Conservation (phyloP, 768 basidiomycete species). For the Agrocybe chaxingu region DNA sequence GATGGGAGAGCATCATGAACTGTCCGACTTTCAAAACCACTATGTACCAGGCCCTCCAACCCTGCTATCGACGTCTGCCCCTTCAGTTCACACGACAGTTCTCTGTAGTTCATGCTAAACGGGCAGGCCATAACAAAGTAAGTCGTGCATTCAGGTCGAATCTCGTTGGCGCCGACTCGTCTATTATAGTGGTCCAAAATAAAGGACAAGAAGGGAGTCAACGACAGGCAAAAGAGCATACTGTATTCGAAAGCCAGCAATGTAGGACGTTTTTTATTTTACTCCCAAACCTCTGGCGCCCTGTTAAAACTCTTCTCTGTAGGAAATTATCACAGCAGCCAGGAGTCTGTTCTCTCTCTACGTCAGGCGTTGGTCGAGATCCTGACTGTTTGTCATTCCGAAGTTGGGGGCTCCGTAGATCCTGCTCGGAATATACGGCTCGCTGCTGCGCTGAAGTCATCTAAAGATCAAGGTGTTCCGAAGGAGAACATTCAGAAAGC, state of each 20-base stretch:
- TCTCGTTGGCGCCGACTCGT: not conserved
- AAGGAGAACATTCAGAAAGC: constrained; percentile 69
- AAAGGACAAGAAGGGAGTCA: constrained; percentile 65
- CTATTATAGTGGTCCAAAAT: constrained; percentile 69
- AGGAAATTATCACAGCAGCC: constrained; percentile 65
- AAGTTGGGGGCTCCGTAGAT: constrained; percentile 56
- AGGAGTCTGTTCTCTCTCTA: constrained; percentile 39
- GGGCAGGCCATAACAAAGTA: constrained; percentile 44
- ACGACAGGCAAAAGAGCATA: constrained; percentile 56
- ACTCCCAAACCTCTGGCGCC: not conserved
- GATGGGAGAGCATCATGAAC: no score
- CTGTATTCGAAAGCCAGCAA: constrained; percentile 53
- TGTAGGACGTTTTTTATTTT: constrained; percentile 33
- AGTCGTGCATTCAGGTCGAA: not conserved
- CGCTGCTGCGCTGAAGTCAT: constrained; percentile 51
- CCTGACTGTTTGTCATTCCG: constrained; percentile 2
- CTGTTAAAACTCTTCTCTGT: not conserved
- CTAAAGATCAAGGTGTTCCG: constrained; percentile 57
- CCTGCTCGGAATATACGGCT: constrained; percentile 53
- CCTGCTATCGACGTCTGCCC: not conserved
- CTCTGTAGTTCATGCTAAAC: constrained; percentile 11
- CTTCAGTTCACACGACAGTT: constrained; percentile 9
- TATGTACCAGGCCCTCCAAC: constrained; percentile 5
- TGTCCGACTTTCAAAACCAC: no score
- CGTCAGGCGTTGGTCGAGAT: not conserved